phyloP scores from a whole-genome alignment of 129 eudicot genomes.

The Scalesia atractyloides region DNA sequence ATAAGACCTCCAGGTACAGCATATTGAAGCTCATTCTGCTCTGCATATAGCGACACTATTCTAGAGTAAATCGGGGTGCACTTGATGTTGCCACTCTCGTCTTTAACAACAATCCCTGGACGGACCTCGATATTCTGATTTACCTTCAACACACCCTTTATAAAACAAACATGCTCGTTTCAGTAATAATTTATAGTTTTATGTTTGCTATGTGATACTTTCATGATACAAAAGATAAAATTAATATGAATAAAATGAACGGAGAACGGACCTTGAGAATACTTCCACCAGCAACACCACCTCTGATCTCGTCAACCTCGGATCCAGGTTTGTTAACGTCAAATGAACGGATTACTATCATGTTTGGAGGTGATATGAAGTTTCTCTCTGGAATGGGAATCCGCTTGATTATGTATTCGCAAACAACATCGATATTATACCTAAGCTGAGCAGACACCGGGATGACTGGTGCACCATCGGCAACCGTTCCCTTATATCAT shows the following conservation, averaged over 20 bases:
- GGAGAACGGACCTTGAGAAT: conserved; percentile 69
- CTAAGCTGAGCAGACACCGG: conserved; percentile 96
- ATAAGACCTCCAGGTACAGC: conserved; percentile 99
- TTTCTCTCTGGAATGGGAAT: conserved; percentile 96
- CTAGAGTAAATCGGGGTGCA: conserved; percentile 98
- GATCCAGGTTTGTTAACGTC: conserved; percentile 97
- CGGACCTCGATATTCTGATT: conserved; percentile 94
- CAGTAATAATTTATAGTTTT: background rate
- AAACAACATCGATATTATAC: conserved; percentile 92
- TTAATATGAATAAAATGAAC: background rate
- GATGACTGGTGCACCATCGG: conserved; percentile 90
- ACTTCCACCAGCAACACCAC: conserved; percentile 99
- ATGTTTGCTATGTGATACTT: background rate
- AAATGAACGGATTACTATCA: conserved; percentile 96
- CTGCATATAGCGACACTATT: conserved; percentile 89
- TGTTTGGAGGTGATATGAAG: conserved; percentile 92
- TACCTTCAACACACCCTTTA: conserved; percentile 96
- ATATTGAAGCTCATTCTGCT: conserved; percentile 90
- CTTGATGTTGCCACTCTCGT: conserved; percentile 84
- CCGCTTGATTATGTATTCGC: conserved; percentile 83
- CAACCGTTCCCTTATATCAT: conserved; percentile 82
- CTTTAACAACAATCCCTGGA: conserved; percentile 94
- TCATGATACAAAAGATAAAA: background rate
- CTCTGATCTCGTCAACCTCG: conserved; percentile 88
- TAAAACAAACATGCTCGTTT: background rate